A percentile compares a stretch with the other conserved stretches of the same genome.
phyloP scores from a whole-genome alignment of 2,329 filamentous ascomycete species.

The Neopestalotiopsis clavispora region DNA sequence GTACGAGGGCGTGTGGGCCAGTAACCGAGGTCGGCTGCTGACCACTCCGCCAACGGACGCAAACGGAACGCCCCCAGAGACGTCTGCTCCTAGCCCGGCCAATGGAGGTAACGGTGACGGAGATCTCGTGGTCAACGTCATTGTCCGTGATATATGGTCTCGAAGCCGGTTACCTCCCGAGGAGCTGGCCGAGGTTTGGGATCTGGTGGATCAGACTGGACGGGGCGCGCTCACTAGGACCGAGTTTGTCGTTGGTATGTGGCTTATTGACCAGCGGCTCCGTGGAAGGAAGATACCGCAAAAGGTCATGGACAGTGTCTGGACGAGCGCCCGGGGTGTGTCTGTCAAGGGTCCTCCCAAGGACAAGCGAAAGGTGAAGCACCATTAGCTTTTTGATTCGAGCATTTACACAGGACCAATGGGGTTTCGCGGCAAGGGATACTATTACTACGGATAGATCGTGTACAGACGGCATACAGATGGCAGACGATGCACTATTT shows the following conservation, averaged over 20 bases:
- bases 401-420: neutral
- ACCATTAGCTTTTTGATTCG: slow-evolving; percentile 10
- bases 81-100: neutral
- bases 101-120: slow-evolving; percentile 11
- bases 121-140: slow-evolving; percentile 67
- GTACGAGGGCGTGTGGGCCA: slow-evolving; percentile 86
- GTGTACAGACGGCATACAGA: neutral
- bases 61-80: slow-evolving; percentile 12
- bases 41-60: slow-evolving; percentile 25
- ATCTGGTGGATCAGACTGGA: slow-evolving; percentile 66
- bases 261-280: slow-evolving; percentile 82
- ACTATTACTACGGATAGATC: neutral
- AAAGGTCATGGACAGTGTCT: slow-evolving; percentile 75
- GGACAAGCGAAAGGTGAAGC: slow-evolving; percentile 16
- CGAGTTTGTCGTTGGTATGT: slow-evolving; percentile 84
- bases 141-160: slow-evolving; percentile 77
- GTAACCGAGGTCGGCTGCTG: slow-evolving; percentile 69
- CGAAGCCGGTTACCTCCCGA: slow-evolving; percentile 70
- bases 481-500: neutral
- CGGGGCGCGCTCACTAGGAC: slow-evolving; percentile 64
- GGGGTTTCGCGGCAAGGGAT: neutral
- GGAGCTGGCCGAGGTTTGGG: slow-evolving; percentile 78
- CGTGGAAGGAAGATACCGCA: slow-evolving; percentile 78
- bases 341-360: slow-evolving; percentile 35
- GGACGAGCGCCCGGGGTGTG: slow-evolving; percentile 67